Conservation (phyloP, 2,329 filamentous ascomycete genomes). For the Fusarium sp. region DNA sequence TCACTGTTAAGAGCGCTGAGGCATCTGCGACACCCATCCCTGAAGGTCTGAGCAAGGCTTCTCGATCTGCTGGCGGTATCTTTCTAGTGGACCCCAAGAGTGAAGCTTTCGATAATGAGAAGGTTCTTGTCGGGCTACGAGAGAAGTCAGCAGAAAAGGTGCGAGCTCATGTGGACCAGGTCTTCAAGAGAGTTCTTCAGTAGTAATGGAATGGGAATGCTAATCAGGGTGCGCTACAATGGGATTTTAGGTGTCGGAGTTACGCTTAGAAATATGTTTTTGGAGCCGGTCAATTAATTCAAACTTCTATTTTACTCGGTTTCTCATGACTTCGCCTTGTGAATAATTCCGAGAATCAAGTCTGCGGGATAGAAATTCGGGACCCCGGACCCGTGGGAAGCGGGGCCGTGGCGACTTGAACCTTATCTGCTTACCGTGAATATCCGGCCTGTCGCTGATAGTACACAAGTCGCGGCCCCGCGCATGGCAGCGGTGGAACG, state of each 20-base stretch:
- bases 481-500: neutral
- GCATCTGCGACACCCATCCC: neutral
- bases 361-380: neutral
- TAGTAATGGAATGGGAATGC: neutral
- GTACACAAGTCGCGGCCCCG: accelerated
- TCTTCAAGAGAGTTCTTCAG: slow-evolving; percentile 10
- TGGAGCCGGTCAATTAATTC: neutral
- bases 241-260: neutral
- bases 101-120: slow-evolving; percentile 33
- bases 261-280: neutral
- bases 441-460: accelerated
- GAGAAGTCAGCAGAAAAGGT: slow-evolving; percentile 10
- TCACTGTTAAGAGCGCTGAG: slow-evolving; percentile 21
- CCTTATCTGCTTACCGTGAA: accelerated
- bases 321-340: neutral
- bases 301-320: neutral
- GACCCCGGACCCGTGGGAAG: slow-evolving; percentile 12
- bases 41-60: neutral
- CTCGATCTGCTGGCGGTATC: slow-evolving; percentile 14
- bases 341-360: neutral
- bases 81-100: slow-evolving; percentile 36
- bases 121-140: slow-evolving; percentile 23
- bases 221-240: neutral
- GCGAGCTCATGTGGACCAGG: slow-evolving; percentile 2
- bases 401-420: accelerated